Evolutionary conservation across 2,329 filamentous ascomycete species (phyloP).

Genomic region (Amauroascus niger): DNA sequence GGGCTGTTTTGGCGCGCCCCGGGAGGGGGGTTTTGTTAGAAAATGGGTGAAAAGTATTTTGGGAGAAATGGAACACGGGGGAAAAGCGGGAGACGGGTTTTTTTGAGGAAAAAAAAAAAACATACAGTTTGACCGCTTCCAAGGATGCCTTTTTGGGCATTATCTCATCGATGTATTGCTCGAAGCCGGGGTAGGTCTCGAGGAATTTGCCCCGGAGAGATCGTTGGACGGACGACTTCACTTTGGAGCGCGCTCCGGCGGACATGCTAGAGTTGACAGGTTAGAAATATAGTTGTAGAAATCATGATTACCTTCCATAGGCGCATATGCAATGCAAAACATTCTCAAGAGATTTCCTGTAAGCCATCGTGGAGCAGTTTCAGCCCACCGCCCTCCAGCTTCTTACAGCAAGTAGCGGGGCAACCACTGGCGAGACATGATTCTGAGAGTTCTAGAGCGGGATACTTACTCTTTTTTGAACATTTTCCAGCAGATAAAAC

Average conservation of each 20-base stretch:
- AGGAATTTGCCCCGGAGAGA: conserved; percentile 72
- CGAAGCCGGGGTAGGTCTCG: conserved; percentile 74
- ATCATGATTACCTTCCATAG: background rate
- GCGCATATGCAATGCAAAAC: background rate
- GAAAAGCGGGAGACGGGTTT: conserved; percentile 10
- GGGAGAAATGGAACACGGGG: background rate
- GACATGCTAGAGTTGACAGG: conserved; percentile 9
- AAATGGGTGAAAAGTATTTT: background rate
- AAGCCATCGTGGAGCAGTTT: background rate
- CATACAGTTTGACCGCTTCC: conserved; percentile 85
- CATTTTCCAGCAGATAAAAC: conserved; percentile 45
- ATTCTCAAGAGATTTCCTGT: background rate
- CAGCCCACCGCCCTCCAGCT: background rate
- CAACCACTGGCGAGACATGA: background rate
- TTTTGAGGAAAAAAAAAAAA: too few relatives aligned
- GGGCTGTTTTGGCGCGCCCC: conserved; percentile 47
- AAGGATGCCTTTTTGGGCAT: conserved; percentile 90
- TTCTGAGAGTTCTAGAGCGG: conserved; percentile 14
- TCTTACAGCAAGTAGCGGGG: background rate
- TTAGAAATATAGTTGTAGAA: background rate
- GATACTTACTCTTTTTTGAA: conserved; percentile 78
- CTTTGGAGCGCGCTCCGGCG: conserved; percentile 54
- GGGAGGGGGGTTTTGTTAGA: background rate
- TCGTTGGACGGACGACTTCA: conserved; percentile 93
- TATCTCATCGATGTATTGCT: conserved; percentile 83